Evolutionary conservation across 345 rosid genomes (phyloP).

Genomic region (Gossypium longicalyx): DNA sequence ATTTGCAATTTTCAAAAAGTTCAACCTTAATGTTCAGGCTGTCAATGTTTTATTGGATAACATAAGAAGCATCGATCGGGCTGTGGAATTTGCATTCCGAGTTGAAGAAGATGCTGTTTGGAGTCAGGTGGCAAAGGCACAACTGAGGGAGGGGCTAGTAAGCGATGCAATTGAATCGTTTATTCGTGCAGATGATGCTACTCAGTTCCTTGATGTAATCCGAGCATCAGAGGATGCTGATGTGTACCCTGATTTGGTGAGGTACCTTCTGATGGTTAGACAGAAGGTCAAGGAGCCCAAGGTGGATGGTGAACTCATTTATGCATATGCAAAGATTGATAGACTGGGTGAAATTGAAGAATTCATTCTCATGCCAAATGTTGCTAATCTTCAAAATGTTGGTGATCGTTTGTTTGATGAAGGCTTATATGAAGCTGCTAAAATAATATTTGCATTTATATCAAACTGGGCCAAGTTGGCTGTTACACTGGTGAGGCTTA

Average conservation of each 20-base stretch:
- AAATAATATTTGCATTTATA: conserved; percentile 84
- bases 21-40: conserved; percentile 73
- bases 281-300: conserved; percentile 92
- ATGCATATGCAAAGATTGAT: conserved; percentile 95
- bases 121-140: conserved; percentile 97
- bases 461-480: conserved; percentile 99
- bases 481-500: conserved; percentile 83
- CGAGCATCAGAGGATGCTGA: conserved; percentile 67
- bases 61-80: conserved; percentile 68
- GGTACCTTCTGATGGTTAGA: conserved; percentile 95
- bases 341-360: conserved; percentile 87
- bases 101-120: conserved; percentile 98
- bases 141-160: conserved; percentile 86
- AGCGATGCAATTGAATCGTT: conserved; percentile 96
- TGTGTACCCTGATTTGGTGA: conserved; percentile 92
- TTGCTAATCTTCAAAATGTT: conserved; percentile 87
- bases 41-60: conserved; percentile 68
- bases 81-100: conserved; percentile 97
- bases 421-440: conserved; percentile 89
- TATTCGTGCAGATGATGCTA: conserved; percentile 88
- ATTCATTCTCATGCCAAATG: conserved; percentile 96
- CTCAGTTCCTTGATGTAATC: conserved; percentile 73
- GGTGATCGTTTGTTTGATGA: conserved; percentile 95
- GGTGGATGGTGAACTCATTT: conserved; percentile 90
- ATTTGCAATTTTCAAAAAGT: conserved; percentile 78